phyloP scores from a whole-genome alignment of 306 rosid genomes.

The Cyamopsis tetragonoloba region DNA sequence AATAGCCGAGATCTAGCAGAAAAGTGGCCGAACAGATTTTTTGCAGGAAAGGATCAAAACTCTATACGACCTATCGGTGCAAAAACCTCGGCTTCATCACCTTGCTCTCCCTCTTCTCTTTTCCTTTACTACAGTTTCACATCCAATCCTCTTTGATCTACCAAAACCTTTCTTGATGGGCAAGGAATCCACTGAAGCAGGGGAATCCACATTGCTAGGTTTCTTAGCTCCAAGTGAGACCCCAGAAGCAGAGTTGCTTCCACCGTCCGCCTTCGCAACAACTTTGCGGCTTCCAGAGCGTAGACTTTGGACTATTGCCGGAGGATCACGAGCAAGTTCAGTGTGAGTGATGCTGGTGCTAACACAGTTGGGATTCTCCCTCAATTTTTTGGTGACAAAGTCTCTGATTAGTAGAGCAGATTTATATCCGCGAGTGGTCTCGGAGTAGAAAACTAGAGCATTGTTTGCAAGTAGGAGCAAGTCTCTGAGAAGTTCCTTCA shows the following conservation, averaged over 20 bases:
- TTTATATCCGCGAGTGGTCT: conserved; percentile 49
- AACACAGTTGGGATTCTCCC: conserved; percentile 15
- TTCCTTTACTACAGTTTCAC: conserved; percentile 31
- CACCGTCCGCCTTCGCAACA: conserved; percentile 20
- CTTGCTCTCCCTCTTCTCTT: conserved; percentile 40
- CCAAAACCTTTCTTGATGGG: conserved; percentile 33
- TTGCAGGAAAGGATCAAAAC: too few relatives aligned
- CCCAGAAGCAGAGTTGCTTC: conserved; percentile 18
- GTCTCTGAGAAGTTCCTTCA: conserved; percentile 54
- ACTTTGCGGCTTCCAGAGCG: conserved; percentile 29
- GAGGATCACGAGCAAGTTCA: not conserved
- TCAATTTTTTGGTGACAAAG: conserved; percentile 32
- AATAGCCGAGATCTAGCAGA: too few relatives aligned
- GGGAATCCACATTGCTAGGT: conserved; percentile 16
- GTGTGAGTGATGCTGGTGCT: conserved; percentile 19
- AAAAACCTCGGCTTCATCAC: conserved; percentile 15
- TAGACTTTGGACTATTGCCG: conserved; percentile 36
- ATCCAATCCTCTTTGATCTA: conserved; percentile 22
- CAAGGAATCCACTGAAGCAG: conserved; percentile 37
- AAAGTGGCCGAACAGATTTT: too few relatives aligned
- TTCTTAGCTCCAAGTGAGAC: conserved; percentile 35
- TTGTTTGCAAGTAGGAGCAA: conserved; percentile 54
- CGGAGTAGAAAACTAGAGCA: conserved; percentile 60
- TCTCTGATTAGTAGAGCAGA: conserved; percentile 53
- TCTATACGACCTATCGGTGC: too few relatives aligned